A percentile compares a stretch with the other conserved stretches of the same genome.
These are phyloP conservation scores for Canna indica DNA, from an alignment of 176 grass and related monocot species.

Conservation along the genomic window DNA sequence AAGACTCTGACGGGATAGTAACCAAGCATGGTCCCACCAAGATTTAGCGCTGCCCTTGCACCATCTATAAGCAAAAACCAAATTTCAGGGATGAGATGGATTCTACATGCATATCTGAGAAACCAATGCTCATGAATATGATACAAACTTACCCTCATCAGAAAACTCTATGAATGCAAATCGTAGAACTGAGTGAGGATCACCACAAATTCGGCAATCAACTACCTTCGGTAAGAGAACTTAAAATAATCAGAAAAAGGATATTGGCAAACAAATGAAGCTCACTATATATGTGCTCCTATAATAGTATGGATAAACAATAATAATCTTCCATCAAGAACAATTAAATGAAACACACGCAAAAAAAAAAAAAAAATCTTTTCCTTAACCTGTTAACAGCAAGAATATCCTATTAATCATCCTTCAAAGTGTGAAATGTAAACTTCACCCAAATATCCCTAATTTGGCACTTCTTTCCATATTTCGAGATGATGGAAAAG, in stretches of 20 bases:
- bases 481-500: background rate
- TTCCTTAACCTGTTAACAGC: background rate
- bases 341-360: too few species aligned
- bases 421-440: background rate
- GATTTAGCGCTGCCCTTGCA: constrained; percentile 15
- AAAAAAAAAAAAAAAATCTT: background rate
- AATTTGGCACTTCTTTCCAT: background rate
- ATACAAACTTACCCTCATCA: constrained; percentile 5
- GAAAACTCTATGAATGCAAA: constrained; percentile 21
- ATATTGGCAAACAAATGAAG: background rate
- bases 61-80: background rate
- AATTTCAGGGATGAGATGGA: background rate
- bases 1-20: constrained; percentile 17
- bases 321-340: background rate
- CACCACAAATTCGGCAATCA: constrained; percentile 19
- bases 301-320: background rate
- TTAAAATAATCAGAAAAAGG: background rate
- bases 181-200: constrained; percentile 12
- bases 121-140: background rate
- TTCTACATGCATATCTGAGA: background rate
- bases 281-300: background rate
- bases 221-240: constrained; percentile 5
- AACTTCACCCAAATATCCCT: background rate
- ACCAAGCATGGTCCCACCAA: constrained; percentile 9
- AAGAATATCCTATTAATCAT: background rate